Evolutionary conservation across 1,139 yeast species (phyloP), one percentile per base, ranked within the genome.

Genomic region (Protomyces arabidopsidicola): DNA sequence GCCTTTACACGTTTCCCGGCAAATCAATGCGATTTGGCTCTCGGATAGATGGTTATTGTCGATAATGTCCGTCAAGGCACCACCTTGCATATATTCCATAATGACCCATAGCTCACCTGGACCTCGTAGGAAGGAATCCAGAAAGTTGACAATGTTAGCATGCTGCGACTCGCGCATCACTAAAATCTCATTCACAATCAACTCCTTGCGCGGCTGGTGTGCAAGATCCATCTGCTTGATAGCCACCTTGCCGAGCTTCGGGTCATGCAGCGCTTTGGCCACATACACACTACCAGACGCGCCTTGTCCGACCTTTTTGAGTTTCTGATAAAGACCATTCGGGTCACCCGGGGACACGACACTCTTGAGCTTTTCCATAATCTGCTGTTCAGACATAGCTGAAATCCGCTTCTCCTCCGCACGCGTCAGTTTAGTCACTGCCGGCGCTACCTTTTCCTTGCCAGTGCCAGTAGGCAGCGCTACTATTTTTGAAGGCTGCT

Each of bases 251-350:
- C 63, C 63, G 3, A 65, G 31, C 36, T 55, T 63, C 18, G 48
- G 45, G 16, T 59, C 36, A 42, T 48, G 14, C 45, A 64, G 39
- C 12, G 63, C 63, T 70, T 85, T 84, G 0, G 98, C 98, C 63
- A 93, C 81, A 72, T 89, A 95, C 24, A 95, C 99, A 1, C 93
- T 88, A 18, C 99, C 99, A 67, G 93, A 85, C 0, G 98, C 99
- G 71, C 99, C 99, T 77, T 95, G 98, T n/a, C 99, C 99, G 2
- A 97, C 96, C 73, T 90, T 90, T 75, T 89, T 95, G 70, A 93
- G 82, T 76, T 90, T 88, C 72, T 87, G 88, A 77, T 90, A 95
- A 65, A 85, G 81, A 39, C 90, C 87, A 5, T 88, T 81, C 16
- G 99, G 98, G 75, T 93, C 96, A 56, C 84, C 81, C 68, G 82